Base-by-base conservation (phyloP, 2,329 filamentous ascomycete genomes). In the Massarina eburnea region DNA sequence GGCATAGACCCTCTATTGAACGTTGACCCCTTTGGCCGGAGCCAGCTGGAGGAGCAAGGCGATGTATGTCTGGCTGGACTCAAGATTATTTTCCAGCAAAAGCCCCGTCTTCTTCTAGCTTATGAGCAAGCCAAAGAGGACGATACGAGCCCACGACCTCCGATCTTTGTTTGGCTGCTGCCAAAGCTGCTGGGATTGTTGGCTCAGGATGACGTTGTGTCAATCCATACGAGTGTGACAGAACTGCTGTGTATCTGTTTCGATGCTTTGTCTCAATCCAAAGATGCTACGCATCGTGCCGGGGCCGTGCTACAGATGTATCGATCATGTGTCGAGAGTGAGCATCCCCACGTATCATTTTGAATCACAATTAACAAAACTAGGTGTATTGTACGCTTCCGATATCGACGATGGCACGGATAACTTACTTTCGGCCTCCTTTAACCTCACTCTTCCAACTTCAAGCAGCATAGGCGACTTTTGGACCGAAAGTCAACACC, bases 31-130 rank as follows among this genome's bases (percentile, higher is more conserved):
- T 76, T 88, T 37, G 78, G 79, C 53, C 78, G 81, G 62, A 82
- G 90, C 58, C 82, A 91, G 57, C 70, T 84, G 33, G 72, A 80
- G 21, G 70, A 77, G 36, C 84, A 89, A 57, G 83, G 82, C 1
- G 69, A 80, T 27, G 86, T 90, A 61, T 91, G 89, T 41, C 78
- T 96, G 38, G 82, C 86, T 55, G 91, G 95, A 41, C 78, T 96
- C 35, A 80, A 81, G 46, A 80, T 87, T 41, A 88, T 88, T 2
- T 79, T 96, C 53, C 80, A 83, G 51, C 88, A 91, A 61, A 88
- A 86, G 7, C 90, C 88, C 2, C 74, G 77, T 29, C 80, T 91
- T n/a, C 73, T 92, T 21, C 71, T 78, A 17, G 61, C 52, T 20
- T 29, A 48, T 19, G 59, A 57, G 19, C 59, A 64, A 22, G 44